Conservation (phyloP, 176 grass and related monocot genomes). For the Aegilops umbellulata region DNA sequence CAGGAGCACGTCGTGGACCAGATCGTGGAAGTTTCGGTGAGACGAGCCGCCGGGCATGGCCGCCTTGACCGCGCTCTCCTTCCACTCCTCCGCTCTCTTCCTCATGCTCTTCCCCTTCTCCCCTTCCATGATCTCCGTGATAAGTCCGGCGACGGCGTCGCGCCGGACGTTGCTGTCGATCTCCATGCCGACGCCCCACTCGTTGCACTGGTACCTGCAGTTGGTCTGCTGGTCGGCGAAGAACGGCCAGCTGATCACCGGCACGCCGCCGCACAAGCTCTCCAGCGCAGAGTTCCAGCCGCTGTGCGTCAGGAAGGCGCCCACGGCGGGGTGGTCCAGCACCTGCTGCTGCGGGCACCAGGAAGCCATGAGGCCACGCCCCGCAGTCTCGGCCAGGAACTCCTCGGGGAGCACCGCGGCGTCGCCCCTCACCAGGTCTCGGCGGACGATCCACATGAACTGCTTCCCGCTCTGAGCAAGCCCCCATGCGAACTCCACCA, state of each 20-base stretch:
- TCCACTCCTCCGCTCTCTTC: constrained; percentile 53
- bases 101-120: constrained; percentile 61
- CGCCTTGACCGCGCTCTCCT: constrained; percentile 28
- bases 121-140: constrained; percentile 64
- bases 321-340: constrained; percentile 58
- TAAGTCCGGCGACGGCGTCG: constrained; percentile 47
- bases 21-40: constrained; percentile 32
- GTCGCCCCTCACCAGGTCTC: constrained; percentile 62
- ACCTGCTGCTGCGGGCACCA: constrained; percentile 84
- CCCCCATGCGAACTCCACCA: constrained; percentile 77
- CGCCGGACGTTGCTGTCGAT: constrained; percentile 66
- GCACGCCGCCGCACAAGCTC: constrained; percentile 66
- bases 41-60: constrained; percentile 42
- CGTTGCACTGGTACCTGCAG: constrained; percentile 61
- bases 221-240: constrained; percentile 83
- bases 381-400: constrained; percentile 52
- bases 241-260: constrained; percentile 83
- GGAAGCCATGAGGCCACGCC: constrained; percentile 46
- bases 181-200: constrained; percentile 85
- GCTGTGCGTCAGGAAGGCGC: constrained; percentile 72
- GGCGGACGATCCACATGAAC: constrained; percentile 82
- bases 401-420: constrained; percentile 52
- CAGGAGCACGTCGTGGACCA: constrained; percentile 44
- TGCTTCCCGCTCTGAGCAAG: constrained; percentile 49
- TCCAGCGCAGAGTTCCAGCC: constrained; percentile 81